Evolutionary conservation across 2,329 filamentous ascomycete species (phyloP).

Genomic region (Stagonosporopsis vannaccii): DNA sequence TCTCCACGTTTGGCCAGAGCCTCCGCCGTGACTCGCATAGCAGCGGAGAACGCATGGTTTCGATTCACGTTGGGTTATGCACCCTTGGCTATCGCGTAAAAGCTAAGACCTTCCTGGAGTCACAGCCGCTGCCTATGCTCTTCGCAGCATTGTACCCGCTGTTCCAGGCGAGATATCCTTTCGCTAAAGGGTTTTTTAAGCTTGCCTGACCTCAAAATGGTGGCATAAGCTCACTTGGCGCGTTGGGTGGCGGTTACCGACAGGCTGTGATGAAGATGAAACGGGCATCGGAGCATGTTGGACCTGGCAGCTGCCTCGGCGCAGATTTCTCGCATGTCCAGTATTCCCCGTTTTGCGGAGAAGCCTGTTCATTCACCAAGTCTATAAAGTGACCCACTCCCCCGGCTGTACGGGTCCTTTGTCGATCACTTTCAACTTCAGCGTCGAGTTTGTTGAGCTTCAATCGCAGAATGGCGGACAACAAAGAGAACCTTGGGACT

Average conservation of each 20-base stretch:
- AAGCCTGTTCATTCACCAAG: conserved; percentile 24
- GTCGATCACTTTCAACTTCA: conserved; percentile 9
- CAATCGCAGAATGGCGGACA: conserved; percentile 26
- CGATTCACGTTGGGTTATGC: conserved; percentile 19
- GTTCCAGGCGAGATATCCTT: conserved; percentile 2
- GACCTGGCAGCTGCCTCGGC: conserved; percentile 27
- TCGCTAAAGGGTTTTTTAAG: conserved; percentile 2
- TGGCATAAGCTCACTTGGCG: conserved; percentile 32
- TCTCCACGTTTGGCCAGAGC: conserved; percentile 6
- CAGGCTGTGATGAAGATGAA: conserved; percentile 12
- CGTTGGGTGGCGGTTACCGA: conserved; percentile 25
- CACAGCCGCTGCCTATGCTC: conserved; percentile 24
- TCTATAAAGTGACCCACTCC: conserved; percentile 35
- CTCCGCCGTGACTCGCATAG: conserved; percentile 7
- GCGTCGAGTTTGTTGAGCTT: neutral
- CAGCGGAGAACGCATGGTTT: conserved; percentile 1
- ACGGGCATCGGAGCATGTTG: conserved; percentile 26
- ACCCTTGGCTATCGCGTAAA: conserved; percentile 4
- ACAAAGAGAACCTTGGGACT: conserved; percentile 29
- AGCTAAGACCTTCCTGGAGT: conserved; percentile 21
- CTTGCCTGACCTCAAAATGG: conserved; percentile 17
- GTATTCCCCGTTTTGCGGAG: conserved; percentile 28
- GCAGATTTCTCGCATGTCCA: conserved; percentile 16
- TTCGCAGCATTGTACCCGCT: conserved; percentile 28
- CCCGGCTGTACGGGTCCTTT: conserved; percentile 15